phyloP scores from a whole-genome alignment of 352 stramenopile species.

The Phytophthora colocasiae region DNA sequence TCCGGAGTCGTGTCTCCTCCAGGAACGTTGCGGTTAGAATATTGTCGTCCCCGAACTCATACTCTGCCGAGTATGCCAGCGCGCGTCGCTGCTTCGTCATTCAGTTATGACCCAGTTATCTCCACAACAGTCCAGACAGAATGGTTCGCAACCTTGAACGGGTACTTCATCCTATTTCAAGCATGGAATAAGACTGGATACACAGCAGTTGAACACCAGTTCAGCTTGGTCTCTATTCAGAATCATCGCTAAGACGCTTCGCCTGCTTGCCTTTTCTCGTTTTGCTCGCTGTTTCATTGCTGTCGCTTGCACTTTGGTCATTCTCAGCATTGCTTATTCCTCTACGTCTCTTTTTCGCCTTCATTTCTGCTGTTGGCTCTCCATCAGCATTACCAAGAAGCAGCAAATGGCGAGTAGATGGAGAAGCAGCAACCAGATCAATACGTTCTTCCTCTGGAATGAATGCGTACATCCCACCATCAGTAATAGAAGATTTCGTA shows the following conservation, averaged over 20 bases:
- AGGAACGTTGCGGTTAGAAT: slow-evolving; percentile 58
- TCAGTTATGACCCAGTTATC: slow-evolving; percentile 4
- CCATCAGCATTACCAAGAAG: slow-evolving; percentile 20
- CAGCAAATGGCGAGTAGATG: slow-evolving; percentile 77
- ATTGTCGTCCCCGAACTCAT: slow-evolving; percentile 72
- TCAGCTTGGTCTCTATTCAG: neutral
- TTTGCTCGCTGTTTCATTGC: slow-evolving; percentile 13
- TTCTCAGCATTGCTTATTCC: slow-evolving; percentile 13
- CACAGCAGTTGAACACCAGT: neutral
- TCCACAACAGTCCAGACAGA: neutral
- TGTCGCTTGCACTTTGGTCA: slow-evolving; percentile 18
- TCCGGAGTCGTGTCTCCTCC: slow-evolving; percentile 54
- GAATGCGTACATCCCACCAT: slow-evolving; percentile 77
- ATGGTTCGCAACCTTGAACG: too few relatives aligned
- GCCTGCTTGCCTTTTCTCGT: slow-evolving; percentile 11
- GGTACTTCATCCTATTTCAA: neutral
- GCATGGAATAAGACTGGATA: slow-evolving; percentile 9
- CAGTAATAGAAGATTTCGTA: slow-evolving; percentile 91
- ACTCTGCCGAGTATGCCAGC: slow-evolving; percentile 67
- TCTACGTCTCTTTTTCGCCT: slow-evolving; percentile 33
- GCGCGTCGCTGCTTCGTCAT: slow-evolving; percentile 63
- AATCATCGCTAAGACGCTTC: slow-evolving; percentile 7
- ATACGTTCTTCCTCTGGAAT: slow-evolving; percentile 79
- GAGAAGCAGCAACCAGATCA: slow-evolving; percentile 66
- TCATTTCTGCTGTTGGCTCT: slow-evolving; percentile 5